These are phyloP conservation scores for Colletotrichum navitas DNA, from an alignment of 2,329 filamentous ascomycete genomes.

Conservation along the genomic window DNA sequence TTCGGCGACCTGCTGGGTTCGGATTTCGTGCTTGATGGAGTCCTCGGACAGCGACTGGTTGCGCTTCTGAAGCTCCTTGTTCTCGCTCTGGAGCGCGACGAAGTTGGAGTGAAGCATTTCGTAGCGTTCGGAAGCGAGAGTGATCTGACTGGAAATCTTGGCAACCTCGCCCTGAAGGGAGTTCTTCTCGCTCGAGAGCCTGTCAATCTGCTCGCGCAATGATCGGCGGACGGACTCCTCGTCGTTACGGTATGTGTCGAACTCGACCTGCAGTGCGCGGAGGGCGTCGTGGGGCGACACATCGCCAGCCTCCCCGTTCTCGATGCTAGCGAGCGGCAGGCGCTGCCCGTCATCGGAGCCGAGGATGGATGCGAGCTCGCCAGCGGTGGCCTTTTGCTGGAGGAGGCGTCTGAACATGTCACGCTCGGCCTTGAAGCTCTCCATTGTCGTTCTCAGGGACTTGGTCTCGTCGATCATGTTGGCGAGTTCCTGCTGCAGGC, in stretches of 20 bases:
- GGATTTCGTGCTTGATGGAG: constrained; percentile 89
- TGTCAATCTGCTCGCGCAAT: constrained; percentile 86
- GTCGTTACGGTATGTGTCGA: constrained; percentile 90
- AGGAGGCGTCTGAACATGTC: constrained; percentile 98
- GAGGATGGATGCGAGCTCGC: constrained; percentile 76
- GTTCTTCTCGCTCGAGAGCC: constrained; percentile 84
- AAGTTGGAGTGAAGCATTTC: constrained; percentile 93
- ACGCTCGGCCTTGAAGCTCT: constrained; percentile 94
- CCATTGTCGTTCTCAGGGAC: constrained; percentile 83
- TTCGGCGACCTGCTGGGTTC: constrained; percentile 91
- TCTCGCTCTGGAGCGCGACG: constrained; percentile 84
- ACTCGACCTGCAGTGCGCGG: constrained; percentile 89
- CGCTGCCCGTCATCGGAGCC: constrained; percentile 72
- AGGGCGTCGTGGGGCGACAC: constrained; percentile 75
- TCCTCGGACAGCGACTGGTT: constrained; percentile 82
- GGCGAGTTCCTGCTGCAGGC: constrained; percentile 78
- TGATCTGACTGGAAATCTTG: constrained; percentile 82
- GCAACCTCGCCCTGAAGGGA: constrained; percentile 86
- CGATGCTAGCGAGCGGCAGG: constrained; percentile 69
- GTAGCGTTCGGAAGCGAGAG: constrained; percentile 84
- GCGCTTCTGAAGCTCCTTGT: constrained; percentile 86
- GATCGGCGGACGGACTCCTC: constrained; percentile 84
- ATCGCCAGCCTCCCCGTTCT: constrained; percentile 65
- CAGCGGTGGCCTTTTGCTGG: constrained; percentile 74
- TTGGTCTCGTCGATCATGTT: constrained; percentile 86